These are phyloP conservation scores for Carex pumila DNA, from an alignment of 176 grass and related monocot species.

Conservation along the genomic window DNA sequence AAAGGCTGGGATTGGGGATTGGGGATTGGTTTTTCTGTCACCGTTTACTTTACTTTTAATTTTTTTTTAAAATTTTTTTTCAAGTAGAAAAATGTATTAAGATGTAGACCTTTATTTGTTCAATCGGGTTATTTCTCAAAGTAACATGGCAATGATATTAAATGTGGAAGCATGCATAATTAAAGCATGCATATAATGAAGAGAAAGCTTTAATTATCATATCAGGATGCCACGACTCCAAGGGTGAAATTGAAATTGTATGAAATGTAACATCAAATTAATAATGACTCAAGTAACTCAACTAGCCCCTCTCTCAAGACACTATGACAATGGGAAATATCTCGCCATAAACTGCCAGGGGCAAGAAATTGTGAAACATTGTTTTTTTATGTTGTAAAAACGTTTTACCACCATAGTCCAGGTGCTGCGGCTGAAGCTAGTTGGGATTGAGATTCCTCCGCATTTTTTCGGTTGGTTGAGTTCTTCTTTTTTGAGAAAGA, in stretches of 20 bases:
- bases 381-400: background rate
- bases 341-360: conserved; percentile 45
- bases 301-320: conserved; percentile 82
- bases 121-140: background rate
- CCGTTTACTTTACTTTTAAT: too few species aligned
- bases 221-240: conserved; percentile 89
- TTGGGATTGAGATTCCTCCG: too few species aligned
- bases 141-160: background rate
- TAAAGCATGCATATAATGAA: conserved; percentile 65
- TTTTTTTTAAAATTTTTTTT: background rate
- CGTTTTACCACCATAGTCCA: background rate
- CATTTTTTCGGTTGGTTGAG: too few species aligned
- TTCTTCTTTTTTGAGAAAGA: too few species aligned
- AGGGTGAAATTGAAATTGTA: conserved; percentile 46
- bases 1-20: too few species aligned
- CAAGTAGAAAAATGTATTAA: too few species aligned
- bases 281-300: conserved; percentile 76
- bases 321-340: conserved; percentile 71
- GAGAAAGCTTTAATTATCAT: conserved; percentile 89
- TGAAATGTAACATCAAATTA: conserved; percentile 85
- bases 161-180: background rate
- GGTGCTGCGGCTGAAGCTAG: too few species aligned
- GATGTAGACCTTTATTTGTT: too few species aligned
- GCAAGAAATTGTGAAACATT: conserved; percentile 4
- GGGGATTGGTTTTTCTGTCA: too few species aligned